These are phyloP conservation scores for Acrocalymma vagum DNA, from an alignment of 2,329 filamentous ascomycete species.

Conservation along the genomic window DNA sequence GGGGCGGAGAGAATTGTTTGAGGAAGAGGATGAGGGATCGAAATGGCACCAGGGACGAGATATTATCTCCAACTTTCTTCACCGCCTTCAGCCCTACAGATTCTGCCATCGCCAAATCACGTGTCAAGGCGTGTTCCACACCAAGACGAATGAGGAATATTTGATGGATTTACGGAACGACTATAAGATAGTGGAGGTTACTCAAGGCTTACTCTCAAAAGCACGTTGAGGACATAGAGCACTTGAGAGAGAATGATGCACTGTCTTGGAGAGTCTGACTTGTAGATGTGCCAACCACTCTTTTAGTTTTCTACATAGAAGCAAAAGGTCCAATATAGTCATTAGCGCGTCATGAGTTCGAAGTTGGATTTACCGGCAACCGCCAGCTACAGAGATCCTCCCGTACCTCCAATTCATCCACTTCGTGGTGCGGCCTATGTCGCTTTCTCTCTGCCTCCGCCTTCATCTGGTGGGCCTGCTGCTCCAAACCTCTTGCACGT, in stretches of 20 bases:
- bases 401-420: slow-evolving; percentile 58
- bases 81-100: slow-evolving; percentile 38
- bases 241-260: too few species aligned
- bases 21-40: slow-evolving; percentile 10
- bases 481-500: slow-evolving; percentile 47
- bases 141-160: too few species aligned
- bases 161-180: too few species aligned
- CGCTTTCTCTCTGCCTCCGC: slow-evolving; percentile 46
- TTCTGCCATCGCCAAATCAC: slow-evolving; percentile 45
- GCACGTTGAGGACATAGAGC: too few species aligned
- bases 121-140: slow-evolving; percentile 31
- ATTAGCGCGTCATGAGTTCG: not conserved
- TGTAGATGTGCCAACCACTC: too few species aligned
- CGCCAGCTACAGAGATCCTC: slow-evolving; percentile 59
- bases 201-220: too few species aligned
- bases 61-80: slow-evolving; percentile 32
- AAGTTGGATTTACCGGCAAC: slow-evolving; percentile 25
- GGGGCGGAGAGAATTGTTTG: slow-evolving; percentile 3
- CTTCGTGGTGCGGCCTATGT: slow-evolving; percentile 49
- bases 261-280: too few species aligned
- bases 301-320: slow-evolving; percentile 16
- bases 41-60: slow-evolving; percentile 10
- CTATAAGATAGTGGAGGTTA: too few species aligned
- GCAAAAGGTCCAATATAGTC: not conserved
- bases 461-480: slow-evolving; percentile 54